phyloP scores from a whole-genome alignment of 495 filamentous ascomycete genomes.

The Podospora pseudopauciseta region DNA sequence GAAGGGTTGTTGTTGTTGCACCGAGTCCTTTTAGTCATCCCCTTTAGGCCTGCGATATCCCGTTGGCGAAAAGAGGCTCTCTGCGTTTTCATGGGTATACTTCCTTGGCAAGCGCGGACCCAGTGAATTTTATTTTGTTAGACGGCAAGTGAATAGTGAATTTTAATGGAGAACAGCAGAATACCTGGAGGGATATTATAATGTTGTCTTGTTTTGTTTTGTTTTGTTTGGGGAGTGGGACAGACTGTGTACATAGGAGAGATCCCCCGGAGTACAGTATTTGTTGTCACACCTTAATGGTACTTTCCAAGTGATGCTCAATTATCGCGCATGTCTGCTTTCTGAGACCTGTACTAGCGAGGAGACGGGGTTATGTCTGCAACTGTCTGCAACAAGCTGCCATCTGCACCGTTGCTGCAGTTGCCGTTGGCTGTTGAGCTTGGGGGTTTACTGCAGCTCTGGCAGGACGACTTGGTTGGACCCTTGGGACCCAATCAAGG shows the following conservation, averaged over 20 bases:
- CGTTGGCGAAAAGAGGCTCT: conserved; percentile 24
- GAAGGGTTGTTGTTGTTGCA: conserved; percentile 9
- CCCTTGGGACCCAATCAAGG: conserved; percentile 14
- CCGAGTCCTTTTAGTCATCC: conserved; percentile 8
- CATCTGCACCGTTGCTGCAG: conserved; percentile 9
- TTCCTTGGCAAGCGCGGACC: conserved; percentile 30
- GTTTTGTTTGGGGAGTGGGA: background rate
- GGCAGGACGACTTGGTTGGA: conserved; percentile 13
- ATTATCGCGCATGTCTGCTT: background rate
- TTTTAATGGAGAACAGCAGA: conserved; percentile 25
- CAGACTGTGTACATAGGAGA: background rate
- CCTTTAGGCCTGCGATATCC: conserved; percentile 17
- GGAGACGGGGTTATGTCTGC: background rate
- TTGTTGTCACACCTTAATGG: background rate
- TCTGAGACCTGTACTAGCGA: too few relatives aligned
- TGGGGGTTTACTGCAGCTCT: background rate
- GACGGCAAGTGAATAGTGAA: conserved; percentile 34
- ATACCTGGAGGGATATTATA: background rate
- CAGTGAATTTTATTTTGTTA: conserved; percentile 30
- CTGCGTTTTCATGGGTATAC: conserved; percentile 26
- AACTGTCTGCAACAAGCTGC: background rate
- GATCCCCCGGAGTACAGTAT: background rate
- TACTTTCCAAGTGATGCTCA: background rate
- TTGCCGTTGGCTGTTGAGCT: conserved; percentile 18
- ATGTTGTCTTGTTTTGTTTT: background rate